Percentiles rank a stretch among this genome's conserved stretches.
These are phyloP conservation scores for Euphorbia celastroides DNA, from an alignment of 441 rosid genomes.

Conservation along the genomic window DNA sequence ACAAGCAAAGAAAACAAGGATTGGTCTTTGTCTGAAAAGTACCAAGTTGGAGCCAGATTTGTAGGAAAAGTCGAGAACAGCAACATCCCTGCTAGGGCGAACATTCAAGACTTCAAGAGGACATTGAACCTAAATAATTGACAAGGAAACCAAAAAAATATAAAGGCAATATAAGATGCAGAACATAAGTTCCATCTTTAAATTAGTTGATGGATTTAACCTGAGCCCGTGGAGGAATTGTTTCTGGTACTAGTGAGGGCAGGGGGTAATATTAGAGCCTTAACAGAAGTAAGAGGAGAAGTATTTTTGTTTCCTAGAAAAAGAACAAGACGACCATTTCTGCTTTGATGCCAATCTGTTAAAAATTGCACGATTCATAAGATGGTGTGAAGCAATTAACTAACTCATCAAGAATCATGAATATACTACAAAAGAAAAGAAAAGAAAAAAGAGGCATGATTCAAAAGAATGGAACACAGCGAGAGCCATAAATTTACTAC, in stretches of 20 bases:
- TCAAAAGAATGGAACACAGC: too few relatives aligned
- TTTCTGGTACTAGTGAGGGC: slow-evolving; percentile 89
- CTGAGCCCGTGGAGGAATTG: slow-evolving; percentile 99
- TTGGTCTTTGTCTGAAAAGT: slow-evolving; percentile 15
- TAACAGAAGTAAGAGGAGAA: slow-evolving; percentile 74
- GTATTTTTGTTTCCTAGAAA: slow-evolving; percentile 97
- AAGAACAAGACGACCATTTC: slow-evolving; percentile 92
- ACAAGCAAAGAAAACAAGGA: background rate
- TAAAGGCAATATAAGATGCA: slow-evolving; percentile 2
- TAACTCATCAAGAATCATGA: background rate
- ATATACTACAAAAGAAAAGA: background rate
- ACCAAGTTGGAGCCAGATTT: slow-evolving; percentile 67
- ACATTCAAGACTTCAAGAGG: slow-evolving; percentile 88
- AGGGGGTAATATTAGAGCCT: slow-evolving; percentile 86
- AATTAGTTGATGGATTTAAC: slow-evolving; percentile 35
- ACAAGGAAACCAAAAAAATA: slow-evolving; percentile 12
- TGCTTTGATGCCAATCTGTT: slow-evolving; percentile 93
- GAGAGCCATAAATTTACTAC: too few relatives aligned
- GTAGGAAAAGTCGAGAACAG: slow-evolving; percentile 96
- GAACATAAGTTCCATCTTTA: background rate
- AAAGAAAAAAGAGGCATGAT: too few relatives aligned
- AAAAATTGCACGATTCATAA: slow-evolving; percentile 16
- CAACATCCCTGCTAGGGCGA: slow-evolving; percentile 91
- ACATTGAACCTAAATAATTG: slow-evolving; percentile 71
- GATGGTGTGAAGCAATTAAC: background rate